Percentiles rank a stretch among this genome's conserved stretches.
Conservation (phyloP, 164 flowering plant genomes). For the Cinnamomum micranthum region DNA sequence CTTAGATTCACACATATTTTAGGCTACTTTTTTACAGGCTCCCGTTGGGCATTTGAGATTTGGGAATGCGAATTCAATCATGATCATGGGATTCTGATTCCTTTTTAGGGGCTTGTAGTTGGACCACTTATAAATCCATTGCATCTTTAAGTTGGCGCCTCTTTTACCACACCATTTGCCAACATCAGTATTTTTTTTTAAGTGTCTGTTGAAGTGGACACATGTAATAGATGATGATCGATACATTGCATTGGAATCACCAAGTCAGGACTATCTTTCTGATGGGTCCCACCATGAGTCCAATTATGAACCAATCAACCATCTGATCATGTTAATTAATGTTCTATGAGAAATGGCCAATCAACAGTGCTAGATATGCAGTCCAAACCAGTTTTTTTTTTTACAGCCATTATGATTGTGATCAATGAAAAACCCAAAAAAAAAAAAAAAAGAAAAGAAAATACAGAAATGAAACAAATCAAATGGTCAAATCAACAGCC, state of each 20-base stretch:
- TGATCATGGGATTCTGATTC: conserved; percentile 46
- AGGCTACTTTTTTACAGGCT: neutral
- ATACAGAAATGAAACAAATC: neutral
- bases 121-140: conserved; percentile 32
- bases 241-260: too few relatives aligned
- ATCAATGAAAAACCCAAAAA: too few relatives aligned
- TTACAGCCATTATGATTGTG: too few relatives aligned
- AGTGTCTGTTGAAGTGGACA: neutral
- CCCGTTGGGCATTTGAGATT: conserved; percentile 24
- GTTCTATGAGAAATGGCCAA: neutral
- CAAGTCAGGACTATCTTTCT: too few relatives aligned
- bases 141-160: conserved; percentile 2
- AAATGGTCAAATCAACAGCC: neutral
- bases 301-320: too few relatives aligned
- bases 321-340: too few relatives aligned
- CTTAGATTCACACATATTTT: neutral
- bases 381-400: too few relatives aligned
- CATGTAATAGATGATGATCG: neutral
- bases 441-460: too few relatives aligned
- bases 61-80: conserved; percentile 44
- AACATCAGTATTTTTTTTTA: conserved; percentile 2
- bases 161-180: neutral
- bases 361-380: too few relatives aligned
- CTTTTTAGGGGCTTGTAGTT: conserved; percentile 24
- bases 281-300: too few relatives aligned